These are phyloP conservation scores for Micromonas commoda DNA, from an alignment of 139 green algal species.

Conservation along the genomic window DNA sequence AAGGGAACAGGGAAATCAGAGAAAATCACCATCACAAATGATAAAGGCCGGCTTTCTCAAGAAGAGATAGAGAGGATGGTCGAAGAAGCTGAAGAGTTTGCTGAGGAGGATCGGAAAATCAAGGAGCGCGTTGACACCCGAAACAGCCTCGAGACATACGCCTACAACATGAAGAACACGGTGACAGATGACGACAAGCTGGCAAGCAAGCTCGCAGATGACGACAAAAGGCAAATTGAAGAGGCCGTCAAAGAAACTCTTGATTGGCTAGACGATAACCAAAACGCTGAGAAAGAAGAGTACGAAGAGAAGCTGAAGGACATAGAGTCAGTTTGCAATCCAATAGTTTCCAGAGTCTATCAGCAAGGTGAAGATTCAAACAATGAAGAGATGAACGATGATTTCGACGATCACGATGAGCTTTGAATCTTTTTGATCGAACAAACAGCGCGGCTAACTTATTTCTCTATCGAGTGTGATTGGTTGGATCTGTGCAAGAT, in stretches of 20 bases:
- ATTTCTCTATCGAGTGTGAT: too few species aligned
- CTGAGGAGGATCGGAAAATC: slow-evolving; percentile 49
- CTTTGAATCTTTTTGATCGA: slow-evolving; percentile 61
- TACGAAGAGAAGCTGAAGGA: slow-evolving; percentile 95
- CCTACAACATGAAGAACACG: slow-evolving; percentile 70
- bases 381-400: slow-evolving; percentile 55
- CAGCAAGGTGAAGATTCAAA: slow-evolving; percentile 34
- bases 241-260: slow-evolving; percentile 80
- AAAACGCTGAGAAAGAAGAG: slow-evolving; percentile 71
- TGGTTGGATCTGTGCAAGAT: too few species aligned
- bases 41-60: slow-evolving; percentile 50
- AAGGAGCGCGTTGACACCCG: slow-evolving; percentile 59
- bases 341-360: slow-evolving; percentile 80
- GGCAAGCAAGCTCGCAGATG: slow-evolving; percentile 68
- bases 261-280: slow-evolving; percentile 89
- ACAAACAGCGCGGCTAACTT: too few species aligned
- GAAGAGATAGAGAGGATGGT: slow-evolving; percentile 60
- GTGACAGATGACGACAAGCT: slow-evolving; percentile 71
- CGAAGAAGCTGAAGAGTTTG: slow-evolving; percentile 53
- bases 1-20: slow-evolving; percentile 67
- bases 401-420: slow-evolving; percentile 77
- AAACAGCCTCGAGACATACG: slow-evolving; percentile 71
- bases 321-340: slow-evolving; percentile 82
- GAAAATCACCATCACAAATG: slow-evolving; percentile 78
- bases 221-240: slow-evolving; percentile 80